Conservation (phyloP, 2,329 filamentous ascomycete species). For the Myriosclerotinia duriaeana region DNA sequence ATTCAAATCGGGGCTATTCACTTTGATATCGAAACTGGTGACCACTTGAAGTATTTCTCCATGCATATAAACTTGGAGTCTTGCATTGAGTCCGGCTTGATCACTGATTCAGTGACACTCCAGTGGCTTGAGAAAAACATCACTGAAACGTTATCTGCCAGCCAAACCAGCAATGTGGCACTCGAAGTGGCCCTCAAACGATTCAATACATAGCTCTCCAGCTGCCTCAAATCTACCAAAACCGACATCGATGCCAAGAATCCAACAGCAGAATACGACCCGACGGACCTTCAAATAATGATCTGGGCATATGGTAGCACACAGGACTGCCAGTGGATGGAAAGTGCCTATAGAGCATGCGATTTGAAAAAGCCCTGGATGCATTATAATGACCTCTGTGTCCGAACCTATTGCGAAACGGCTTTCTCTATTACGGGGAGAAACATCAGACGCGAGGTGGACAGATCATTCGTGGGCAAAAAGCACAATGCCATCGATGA, state of each 20-base stretch:
- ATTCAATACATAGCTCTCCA: not conserved
- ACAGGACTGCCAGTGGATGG: slow-evolving; percentile 12
- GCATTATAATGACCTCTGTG: slow-evolving; percentile 4
- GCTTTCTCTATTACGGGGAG: slow-evolving; percentile 14
- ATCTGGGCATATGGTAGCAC: slow-evolving; percentile 13
- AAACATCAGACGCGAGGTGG: slow-evolving; percentile 7
- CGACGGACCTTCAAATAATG: slow-evolving; percentile 10
- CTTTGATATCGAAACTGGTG: slow-evolving; percentile 9
- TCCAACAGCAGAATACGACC: slow-evolving; percentile 3
- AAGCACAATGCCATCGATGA: slow-evolving; percentile 19
- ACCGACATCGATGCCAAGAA: not conserved
- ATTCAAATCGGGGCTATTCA: slow-evolving; percentile 15
- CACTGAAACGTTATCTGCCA: slow-evolving; percentile 2
- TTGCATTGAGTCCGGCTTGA: slow-evolving; percentile 1
- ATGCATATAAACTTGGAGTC: not conserved
- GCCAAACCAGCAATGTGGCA: not conserved
- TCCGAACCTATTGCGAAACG: slow-evolving; percentile 7
- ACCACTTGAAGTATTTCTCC: slow-evolving; percentile 1
- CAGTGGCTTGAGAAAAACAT: slow-evolving; percentile 10
- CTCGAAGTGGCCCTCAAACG: not conserved
- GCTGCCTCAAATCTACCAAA: slow-evolving; percentile 6
- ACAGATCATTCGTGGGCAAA: slow-evolving; percentile 2
- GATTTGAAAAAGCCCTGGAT: slow-evolving; percentile 1
- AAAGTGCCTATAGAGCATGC: slow-evolving; percentile 4
- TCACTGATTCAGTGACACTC: slow-evolving; percentile 1